Conservation (phyloP, 371 early-diverging fungal genomes). For the Mortierella sp. region DNA sequence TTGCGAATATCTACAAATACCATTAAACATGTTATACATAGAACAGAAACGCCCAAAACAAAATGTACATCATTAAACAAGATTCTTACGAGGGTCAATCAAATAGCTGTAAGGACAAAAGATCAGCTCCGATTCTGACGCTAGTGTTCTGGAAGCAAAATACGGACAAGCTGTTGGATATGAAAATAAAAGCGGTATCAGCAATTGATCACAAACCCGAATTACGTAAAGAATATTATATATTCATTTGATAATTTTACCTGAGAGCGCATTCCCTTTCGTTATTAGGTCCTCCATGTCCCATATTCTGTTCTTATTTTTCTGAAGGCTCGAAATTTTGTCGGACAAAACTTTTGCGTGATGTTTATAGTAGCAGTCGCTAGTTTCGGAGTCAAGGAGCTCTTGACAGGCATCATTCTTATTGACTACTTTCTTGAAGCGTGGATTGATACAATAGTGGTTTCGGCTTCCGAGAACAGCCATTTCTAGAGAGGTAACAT, state of each 20-base stretch:
- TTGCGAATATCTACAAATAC: conserved; percentile 62
- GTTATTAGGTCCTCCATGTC: conserved; percentile 83
- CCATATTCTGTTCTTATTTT: conserved; percentile 57
- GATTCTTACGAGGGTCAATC: conserved; percentile 3
- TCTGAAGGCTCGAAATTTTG: conserved; percentile 7
- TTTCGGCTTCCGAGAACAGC: conserved; percentile 68
- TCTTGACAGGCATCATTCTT: conserved; percentile 65
- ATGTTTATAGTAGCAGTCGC: conserved; percentile 38
- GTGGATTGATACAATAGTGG: conserved; percentile 64
- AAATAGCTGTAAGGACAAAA: conserved; percentile 93
- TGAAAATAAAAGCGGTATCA: not conserved
- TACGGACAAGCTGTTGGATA: conserved; percentile 82
- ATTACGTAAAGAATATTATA: too few species aligned
- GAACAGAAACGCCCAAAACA: not conserved
- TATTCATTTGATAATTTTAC: conserved; percentile 26
- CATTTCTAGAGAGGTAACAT: conserved; percentile 61
- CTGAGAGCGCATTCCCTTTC: conserved; percentile 59
- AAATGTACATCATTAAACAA: not conserved
- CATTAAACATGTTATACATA: not conserved
- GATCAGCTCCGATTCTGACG: conserved; percentile 78
- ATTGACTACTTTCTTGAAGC: conserved; percentile 56
- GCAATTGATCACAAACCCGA: not conserved
- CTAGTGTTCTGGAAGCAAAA: conserved; percentile 75
- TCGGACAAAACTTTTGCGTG: conserved; percentile 25
- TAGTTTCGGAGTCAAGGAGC: conserved; percentile 46